Percentiles rank a stretch among this genome's conserved stretches.
phyloP scores from a whole-genome alignment of 768 basidiomycete genomes.

The Kwoniella sp. region DNA sequence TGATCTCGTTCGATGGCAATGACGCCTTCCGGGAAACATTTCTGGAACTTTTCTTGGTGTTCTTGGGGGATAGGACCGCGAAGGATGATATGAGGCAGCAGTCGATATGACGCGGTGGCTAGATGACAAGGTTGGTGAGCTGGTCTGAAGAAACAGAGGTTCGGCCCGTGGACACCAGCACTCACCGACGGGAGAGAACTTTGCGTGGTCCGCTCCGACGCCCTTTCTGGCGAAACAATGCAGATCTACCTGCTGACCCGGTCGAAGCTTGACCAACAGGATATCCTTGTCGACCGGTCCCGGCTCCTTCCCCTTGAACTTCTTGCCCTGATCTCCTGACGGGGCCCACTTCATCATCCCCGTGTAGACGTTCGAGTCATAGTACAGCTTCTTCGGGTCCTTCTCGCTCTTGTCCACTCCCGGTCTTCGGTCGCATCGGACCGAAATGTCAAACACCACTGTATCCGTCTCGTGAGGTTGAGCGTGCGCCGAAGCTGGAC shows the following conservation, averaged over 20 bases:
- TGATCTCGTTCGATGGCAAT: constrained; percentile 50
- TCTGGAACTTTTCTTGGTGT: constrained; percentile 74
- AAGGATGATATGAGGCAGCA: constrained; percentile 74
- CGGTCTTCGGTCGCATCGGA: constrained; percentile 61
- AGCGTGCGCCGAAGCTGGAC: constrained; percentile 51
- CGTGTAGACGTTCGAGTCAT: constrained; percentile 55
- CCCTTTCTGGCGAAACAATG: constrained; percentile 77
- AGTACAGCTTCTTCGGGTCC: constrained; percentile 64
- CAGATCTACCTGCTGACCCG: constrained; percentile 75
- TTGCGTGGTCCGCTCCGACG: constrained; percentile 90
- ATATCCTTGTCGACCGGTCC: constrained; percentile 57
- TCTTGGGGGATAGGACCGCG: constrained; percentile 70
- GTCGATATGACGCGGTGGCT: constrained; percentile 94
- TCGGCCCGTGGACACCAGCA: no score
- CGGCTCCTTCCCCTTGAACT: constrained; percentile 49
- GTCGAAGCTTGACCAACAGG: constrained; percentile 82
- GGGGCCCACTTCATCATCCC: constrained; percentile 64
- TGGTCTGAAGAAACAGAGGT: neutral
- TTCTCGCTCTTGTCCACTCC: constrained; percentile 56
- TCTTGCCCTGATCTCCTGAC: constrained; percentile 68
- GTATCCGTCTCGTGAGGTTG: constrained; percentile 83
- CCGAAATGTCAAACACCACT: constrained; percentile 72
- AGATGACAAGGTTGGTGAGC: neutral
- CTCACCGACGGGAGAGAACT: constrained; percentile 88
- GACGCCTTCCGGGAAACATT: constrained; percentile 72